Evolutionary conservation across 495 filamentous ascomycete genomes (phyloP), one percentile per base, ranked within the genome.

Genomic region (Trichoderma asperelloides): DNA sequence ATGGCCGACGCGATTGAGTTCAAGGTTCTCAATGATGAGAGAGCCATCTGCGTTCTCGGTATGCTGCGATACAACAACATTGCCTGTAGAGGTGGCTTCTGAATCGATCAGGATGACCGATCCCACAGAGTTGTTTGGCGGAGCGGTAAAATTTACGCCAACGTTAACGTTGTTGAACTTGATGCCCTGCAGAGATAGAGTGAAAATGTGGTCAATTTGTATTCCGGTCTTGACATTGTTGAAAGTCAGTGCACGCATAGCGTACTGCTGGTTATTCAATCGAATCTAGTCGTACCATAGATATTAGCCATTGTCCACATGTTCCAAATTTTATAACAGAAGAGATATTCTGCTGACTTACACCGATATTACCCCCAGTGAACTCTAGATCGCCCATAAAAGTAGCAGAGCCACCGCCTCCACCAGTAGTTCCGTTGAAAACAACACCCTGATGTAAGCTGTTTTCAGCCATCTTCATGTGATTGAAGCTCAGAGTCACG

Each of bases 211-310:
- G 25, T 60, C 55, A 30, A 60, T 30, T 21, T 11, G 25, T 4
- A 60, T 88, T 37, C 89, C 91, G 16, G 92, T 96, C 68, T 91
- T 82, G 74, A 88, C 92, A 74, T 86, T 84, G 71, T 91, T 91
- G 79, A 96, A 96, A 23, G 82, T 89, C 68, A 96, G 71, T 76
- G 96, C 96, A 47, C 92, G 89, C 69, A 89, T 92, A 4, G 93
- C 94, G 77, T 92, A 97, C 74, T 97, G 93, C 76, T 97, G 91
- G 70, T 88, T 92, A 49, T 90, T 89, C 41, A 92, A 74, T 30
- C 55, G 55, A 12, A 60, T 60, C 55, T 60, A 30, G 15, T 60
- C 28, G 55, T 25, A 30, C 2, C 1, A 13, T 8, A 28, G 21
- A 21, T 30, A 16, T 60, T 60, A 60, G n/a, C 47, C 9, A 60